Conservation (phyloP, 1,284 basidiomycete species). For the Leucoagaricus sp. region DNA sequence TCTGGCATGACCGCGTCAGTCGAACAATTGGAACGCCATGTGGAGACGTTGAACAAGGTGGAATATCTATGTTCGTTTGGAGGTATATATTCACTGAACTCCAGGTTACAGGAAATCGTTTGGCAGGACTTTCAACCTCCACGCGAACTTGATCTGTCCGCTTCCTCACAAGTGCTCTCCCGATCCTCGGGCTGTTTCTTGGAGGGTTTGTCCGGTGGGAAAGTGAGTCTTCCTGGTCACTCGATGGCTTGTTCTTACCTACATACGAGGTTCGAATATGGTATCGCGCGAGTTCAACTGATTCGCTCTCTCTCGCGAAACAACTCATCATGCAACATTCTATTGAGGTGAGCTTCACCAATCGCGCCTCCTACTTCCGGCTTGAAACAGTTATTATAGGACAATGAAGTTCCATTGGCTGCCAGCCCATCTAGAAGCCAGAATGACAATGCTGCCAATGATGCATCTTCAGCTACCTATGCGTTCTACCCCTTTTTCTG, state of each 20-base stretch:
- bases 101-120: constrained; percentile 9
- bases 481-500: constrained; percentile 65
- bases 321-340: constrained; percentile 10
- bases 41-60: constrained; percentile 54
- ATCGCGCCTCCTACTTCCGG: not conserved
- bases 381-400: constrained; percentile 2
- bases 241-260: not conserved
- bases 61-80: constrained; percentile 8
- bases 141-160: not conserved
- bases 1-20: constrained; percentile 57
- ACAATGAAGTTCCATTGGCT: constrained; percentile 3
- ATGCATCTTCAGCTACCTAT: constrained; percentile 33
- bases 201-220: constrained; percentile 3
- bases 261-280: constrained; percentile 12
- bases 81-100: not conserved
- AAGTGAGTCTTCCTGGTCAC: constrained; percentile 2
- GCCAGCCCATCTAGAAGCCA: not conserved
- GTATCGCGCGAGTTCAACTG: constrained; percentile 6
- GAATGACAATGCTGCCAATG: constrained; percentile 8
- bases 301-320: not conserved
- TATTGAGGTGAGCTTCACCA: constrained; percentile 4
- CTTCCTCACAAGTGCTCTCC: constrained; percentile 14
- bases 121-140: constrained; percentile 12
- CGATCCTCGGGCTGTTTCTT: constrained; percentile 11
- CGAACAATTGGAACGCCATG: constrained; percentile 42